These are phyloP conservation scores for Gynochthodes officinalis DNA, from an alignment of 257 asterid species.

Conservation along the genomic window DNA sequence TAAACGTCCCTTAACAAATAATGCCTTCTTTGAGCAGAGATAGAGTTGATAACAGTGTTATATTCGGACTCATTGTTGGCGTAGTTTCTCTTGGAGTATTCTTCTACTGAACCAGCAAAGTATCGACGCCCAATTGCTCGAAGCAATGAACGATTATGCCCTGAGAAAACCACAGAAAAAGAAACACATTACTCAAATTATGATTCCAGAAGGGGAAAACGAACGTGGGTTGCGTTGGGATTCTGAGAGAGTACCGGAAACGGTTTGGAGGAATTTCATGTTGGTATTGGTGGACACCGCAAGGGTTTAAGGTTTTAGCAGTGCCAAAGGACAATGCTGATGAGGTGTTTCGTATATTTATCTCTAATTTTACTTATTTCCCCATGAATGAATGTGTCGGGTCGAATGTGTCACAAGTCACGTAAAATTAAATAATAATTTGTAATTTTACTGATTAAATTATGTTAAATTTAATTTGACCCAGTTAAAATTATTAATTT, in stretches of 20 bases:
- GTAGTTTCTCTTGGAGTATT: conserved; percentile 66
- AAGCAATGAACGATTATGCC: conserved; percentile 40
- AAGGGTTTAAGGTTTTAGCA: conserved; percentile 6
- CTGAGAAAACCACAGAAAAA: conserved; percentile 29
- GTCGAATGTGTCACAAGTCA: no score
- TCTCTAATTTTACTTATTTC: no score
- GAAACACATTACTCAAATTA: not conserved
- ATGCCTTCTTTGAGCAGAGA: conserved; percentile 68
- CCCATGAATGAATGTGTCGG: no score
- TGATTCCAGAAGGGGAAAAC: not conserved
- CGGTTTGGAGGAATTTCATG: conserved; percentile 59
- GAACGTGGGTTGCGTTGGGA: not conserved
- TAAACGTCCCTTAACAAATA: conserved; percentile 89
- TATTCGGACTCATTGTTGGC: conserved; percentile 78
- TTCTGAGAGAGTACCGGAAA: conserved; percentile 37
- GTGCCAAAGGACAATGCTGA: not conserved
- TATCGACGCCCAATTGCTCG: conserved; percentile 62
- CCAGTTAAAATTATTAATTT: no score
- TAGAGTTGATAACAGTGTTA: conserved; percentile 70
- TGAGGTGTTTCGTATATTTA: no score
- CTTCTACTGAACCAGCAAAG: conserved; percentile 59
- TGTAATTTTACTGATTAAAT: no score
- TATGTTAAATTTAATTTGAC: no score
- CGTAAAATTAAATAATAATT: no score
- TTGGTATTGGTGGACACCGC: not conserved